Conservation (phyloP, 306 rosid species). For the Nissolia schottii region DNA sequence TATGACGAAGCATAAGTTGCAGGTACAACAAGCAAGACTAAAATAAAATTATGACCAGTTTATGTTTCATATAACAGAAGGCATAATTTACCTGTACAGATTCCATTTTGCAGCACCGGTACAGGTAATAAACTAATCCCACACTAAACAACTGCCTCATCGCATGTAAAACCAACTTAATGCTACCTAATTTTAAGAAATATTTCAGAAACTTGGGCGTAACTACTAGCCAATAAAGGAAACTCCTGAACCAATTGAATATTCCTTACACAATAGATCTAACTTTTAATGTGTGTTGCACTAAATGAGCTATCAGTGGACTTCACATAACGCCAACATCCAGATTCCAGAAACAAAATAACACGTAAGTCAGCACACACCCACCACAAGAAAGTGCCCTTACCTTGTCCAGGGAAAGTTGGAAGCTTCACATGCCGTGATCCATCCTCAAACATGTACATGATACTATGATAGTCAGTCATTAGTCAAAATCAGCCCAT, state of each 20-base stretch:
- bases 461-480: constrained; percentile 5
- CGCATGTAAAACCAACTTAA: too few relatives aligned
- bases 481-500: not conserved
- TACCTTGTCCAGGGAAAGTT: constrained; percentile 5
- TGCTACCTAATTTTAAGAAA: too few relatives aligned
- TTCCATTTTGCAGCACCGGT: too few relatives aligned
- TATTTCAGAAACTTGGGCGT: not conserved
- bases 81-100: too few relatives aligned
- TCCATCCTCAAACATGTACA: constrained; percentile 24
- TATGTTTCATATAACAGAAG: too few relatives aligned
- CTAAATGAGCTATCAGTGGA: not conserved
- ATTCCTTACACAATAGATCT: not conserved
- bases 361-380: not conserved
- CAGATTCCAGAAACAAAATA: not conserved
- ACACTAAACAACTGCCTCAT: too few relatives aligned
- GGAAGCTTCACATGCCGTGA: constrained; percentile 10
- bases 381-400: constrained; percentile 14
- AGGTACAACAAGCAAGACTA: too few relatives aligned
- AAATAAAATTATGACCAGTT: too few relatives aligned
- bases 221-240: not conserved
- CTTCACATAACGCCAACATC: not conserved
- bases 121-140: too few relatives aligned
- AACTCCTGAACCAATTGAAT: not conserved
- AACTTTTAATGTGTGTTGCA: not conserved
- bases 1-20: too few relatives aligned